Base-by-base conservation (phyloP, 1,139 yeast genomes). In the Pichia sp. region DNA sequence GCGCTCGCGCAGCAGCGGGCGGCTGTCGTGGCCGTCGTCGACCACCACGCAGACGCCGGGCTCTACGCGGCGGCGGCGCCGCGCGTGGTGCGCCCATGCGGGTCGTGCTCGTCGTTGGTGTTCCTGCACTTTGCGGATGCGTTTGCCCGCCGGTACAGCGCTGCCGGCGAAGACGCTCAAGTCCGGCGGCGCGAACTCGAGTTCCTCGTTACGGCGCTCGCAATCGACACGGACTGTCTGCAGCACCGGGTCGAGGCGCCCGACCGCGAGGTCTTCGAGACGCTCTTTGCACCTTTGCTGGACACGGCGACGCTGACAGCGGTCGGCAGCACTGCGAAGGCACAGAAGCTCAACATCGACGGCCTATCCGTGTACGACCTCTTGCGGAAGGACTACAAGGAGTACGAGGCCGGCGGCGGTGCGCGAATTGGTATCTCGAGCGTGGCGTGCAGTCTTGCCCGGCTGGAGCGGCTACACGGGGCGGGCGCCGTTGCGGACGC, bases 31-130 rank as follows among this genome's bases (percentile, higher is more conserved):
- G 85, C 84, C 0, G 81, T 93, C 14, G 79, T 93, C 36, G 99
- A 92, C 65, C 99, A 92, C 66, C 99, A 92, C 67, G 87, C 76
- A 6, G 96, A 90, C 64, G 91, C 87, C 64, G 73, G 74, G 0
- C 71, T 72, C 16, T 82, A 77, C 61, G 44, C 62, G 16, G 67
- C 72, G 27, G 69, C 74, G 0, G 71, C 74, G 27, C 97, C 97
- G 0, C 70, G 95, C 54, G 71, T 85, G 7, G 75, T 91, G 48
- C 70, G 73, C 48, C 71, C 77, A 2, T 73, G 82, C 51, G 98
- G 97, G 0, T 87, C 96, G 54, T 90, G 97, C 67, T 79, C 90
- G 4, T 78, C 90, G 30, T 72, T 90, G 50, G 87, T 92, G 2
- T 79, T 85, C 63, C 78, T 80, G 53, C 81, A 84, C 64, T 48